Conservation (phyloP, 768 basidiomycete genomes). For the Clitopilus passeckerianus region DNA sequence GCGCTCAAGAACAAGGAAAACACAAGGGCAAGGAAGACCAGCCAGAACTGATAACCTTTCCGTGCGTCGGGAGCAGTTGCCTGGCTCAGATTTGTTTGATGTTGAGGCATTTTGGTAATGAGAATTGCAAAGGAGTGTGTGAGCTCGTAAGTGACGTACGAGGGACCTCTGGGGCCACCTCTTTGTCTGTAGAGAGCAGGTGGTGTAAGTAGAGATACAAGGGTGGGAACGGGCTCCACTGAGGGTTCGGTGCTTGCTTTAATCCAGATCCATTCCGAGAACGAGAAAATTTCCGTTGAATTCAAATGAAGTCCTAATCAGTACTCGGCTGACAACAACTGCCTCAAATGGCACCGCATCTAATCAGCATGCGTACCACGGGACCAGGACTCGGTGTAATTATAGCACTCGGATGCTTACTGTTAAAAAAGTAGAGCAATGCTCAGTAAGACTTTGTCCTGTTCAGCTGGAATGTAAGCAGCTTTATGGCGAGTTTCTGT, state of each 20-base stretch:
- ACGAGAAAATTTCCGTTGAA: not conserved
- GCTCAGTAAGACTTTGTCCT: too few species aligned
- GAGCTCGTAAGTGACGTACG: not conserved
- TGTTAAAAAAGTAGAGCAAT: too few species aligned
- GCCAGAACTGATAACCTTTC: constrained; percentile 4
- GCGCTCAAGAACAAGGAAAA: constrained; percentile 3
- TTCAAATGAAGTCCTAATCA: not conserved
- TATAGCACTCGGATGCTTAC: not conserved
- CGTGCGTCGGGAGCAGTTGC: not conserved
- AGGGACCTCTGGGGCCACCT: not conserved
- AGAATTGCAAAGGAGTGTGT: not conserved
- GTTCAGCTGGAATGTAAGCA: too few species aligned
- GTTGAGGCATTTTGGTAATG: not conserved
- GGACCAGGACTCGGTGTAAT: not conserved
- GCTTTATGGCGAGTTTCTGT: too few species aligned
- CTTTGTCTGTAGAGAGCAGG: not conserved
- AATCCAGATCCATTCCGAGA: not conserved
- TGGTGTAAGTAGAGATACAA: not conserved
- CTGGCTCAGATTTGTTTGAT: not conserved
- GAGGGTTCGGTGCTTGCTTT: not conserved
- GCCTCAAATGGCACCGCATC: not conserved
- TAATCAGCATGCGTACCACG: too few species aligned
- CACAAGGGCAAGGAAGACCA: constrained; percentile 4
- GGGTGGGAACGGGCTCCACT: too few species aligned
- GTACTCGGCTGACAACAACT: not conserved